Conservation (phyloP, 108 stramenopile species). For the Skeletonema menzelii region DNA sequence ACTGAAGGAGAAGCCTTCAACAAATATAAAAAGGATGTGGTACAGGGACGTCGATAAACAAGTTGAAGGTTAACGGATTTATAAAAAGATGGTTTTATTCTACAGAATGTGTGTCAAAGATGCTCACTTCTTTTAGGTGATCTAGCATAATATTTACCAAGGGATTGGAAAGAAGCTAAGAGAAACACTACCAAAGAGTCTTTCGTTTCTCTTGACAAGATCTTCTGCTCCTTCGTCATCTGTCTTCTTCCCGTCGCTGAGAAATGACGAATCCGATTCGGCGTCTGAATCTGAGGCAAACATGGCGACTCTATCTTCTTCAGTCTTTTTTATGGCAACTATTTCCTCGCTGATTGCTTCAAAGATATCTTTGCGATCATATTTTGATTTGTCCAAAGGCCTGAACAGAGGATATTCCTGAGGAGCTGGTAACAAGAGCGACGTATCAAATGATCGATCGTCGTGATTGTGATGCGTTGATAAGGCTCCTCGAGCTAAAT, state of each 20-base stretch:
- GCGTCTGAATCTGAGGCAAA: slow-evolving; percentile 33
- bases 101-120: no score
- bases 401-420: slow-evolving; percentile 39
- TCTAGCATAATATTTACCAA: no score
- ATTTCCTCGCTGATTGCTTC: slow-evolving; percentile 41
- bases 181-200: slow-evolving; percentile 32
- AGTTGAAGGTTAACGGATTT: not conserved
- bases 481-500: slow-evolving; percentile 8
- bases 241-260: slow-evolving; percentile 7
- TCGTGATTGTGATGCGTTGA: not conserved
- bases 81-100: no score
- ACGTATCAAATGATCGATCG: not conserved
- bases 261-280: slow-evolving; percentile 17
- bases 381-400: slow-evolving; percentile 17
- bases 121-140: no score
- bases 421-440: slow-evolving; percentile 19
- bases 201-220: slow-evolving; percentile 22
- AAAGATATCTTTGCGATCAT: slow-evolving; percentile 13
- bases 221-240: slow-evolving; percentile 10
- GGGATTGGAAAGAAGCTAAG: slow-evolving; percentile 48
- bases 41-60: slow-evolving; percentile 39
- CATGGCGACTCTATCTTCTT: slow-evolving; percentile 15
- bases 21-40: slow-evolving; percentile 76
- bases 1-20: slow-evolving; percentile 73
- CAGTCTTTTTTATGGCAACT: slow-evolving; percentile 33